Conservation (phyloP, 2,329 filamentous ascomycete genomes). For the Sporothrix curviconia region DNA sequence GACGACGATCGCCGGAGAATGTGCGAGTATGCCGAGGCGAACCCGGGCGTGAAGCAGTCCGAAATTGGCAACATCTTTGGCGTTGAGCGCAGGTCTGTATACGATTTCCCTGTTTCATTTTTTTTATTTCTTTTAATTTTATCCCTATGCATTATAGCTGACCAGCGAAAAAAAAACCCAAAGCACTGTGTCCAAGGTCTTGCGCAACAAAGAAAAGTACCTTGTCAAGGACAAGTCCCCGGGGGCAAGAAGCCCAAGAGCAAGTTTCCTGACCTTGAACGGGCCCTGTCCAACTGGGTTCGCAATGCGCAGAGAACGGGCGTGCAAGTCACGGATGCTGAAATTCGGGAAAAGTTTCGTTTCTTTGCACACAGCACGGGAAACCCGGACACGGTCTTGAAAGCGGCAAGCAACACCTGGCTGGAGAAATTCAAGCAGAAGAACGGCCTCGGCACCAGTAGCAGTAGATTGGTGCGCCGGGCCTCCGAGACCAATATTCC, state of each 20-base stretch:
- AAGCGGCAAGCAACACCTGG: slow-evolving; percentile 69
- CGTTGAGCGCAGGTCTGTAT: slow-evolving; percentile 82
- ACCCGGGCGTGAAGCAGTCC: slow-evolving; percentile 87
- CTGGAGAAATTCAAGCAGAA: slow-evolving; percentile 95
- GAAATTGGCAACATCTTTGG: slow-evolving; percentile 95
- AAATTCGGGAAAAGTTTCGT: slow-evolving; percentile 76
- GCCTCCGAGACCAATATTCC: slow-evolving; percentile 66
- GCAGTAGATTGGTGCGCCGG: slow-evolving; percentile 42
- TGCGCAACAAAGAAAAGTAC: slow-evolving; percentile 92
- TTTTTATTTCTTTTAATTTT: background rate
- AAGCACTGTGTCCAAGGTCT: slow-evolving; percentile 97
- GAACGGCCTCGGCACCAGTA: slow-evolving; percentile 50
- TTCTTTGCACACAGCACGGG: slow-evolving; percentile 71
- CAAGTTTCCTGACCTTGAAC: slow-evolving; percentile 84
- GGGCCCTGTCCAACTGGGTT: slow-evolving; percentile 81
- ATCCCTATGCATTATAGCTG: background rate
- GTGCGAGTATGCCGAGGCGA: slow-evolving; percentile 88
- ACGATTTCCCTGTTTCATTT: background rate
- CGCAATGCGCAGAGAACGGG: slow-evolving; percentile 74
- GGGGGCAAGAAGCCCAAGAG: slow-evolving; percentile 70
- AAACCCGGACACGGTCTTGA: slow-evolving; percentile 62
- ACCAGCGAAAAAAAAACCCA: slow-evolving; percentile 9
- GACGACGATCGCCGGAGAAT: slow-evolving; percentile 85
- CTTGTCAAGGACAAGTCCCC: slow-evolving; percentile 73
- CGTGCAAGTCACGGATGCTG: slow-evolving; percentile 65